Conservation (phyloP, 768 basidiomycete genomes). For the Hericium erinaceus region DNA sequence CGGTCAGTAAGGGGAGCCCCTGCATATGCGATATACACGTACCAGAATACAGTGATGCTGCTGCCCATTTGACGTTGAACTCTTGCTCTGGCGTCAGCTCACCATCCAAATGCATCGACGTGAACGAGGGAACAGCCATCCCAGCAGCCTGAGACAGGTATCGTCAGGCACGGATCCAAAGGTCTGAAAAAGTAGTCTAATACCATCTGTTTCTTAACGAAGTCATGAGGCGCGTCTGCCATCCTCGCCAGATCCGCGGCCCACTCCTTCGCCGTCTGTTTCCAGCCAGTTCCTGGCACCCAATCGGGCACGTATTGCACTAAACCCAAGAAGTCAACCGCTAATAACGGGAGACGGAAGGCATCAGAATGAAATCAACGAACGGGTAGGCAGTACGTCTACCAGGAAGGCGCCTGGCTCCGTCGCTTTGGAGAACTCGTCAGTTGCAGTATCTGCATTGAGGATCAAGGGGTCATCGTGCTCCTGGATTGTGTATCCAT, state of each 20-base stretch:
- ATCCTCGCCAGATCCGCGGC: not conserved
- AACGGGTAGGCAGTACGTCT: conserved; percentile 12
- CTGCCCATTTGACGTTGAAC: conserved; percentile 6
- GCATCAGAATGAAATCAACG: not conserved
- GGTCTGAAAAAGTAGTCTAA: not conserved
- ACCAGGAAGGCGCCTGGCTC: conserved; percentile 6
- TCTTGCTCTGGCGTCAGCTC: not conserved
- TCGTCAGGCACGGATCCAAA: not conserved
- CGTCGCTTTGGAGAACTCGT: conserved; percentile 9
- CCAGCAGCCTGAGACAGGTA: conserved; percentile 1
- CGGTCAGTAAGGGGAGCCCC: not conserved
- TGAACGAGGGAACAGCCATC: not conserved
- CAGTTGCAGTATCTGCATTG: conserved; percentile 9
- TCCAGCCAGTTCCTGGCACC: not conserved
- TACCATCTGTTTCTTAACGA: conserved; percentile 4
- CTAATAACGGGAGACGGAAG: not conserved
- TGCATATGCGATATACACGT: not conserved
- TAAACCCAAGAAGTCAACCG: not conserved
- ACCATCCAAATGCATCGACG: not conserved
- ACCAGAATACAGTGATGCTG: conserved; percentile 8
- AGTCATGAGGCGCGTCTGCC: conserved; percentile 3
- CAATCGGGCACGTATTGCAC: not conserved
- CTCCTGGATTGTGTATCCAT: conserved; percentile 11
- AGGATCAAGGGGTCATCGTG: conserved; percentile 10
- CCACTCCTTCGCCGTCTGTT: not conserved